Conservation (phyloP, 139 green algal species). For the Chlamydomonas sp. region DNA sequence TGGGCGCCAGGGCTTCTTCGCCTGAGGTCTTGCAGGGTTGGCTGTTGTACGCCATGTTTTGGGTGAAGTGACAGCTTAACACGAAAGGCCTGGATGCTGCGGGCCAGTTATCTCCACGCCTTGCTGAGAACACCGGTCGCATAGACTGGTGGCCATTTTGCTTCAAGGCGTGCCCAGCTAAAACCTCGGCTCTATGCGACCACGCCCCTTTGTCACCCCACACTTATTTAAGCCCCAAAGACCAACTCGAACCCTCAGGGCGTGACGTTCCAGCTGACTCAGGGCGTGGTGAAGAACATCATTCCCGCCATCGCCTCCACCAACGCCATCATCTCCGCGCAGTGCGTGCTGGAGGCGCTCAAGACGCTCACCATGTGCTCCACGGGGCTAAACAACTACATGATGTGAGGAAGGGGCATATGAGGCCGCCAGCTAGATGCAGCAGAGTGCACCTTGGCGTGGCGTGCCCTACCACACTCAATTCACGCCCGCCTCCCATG, state of each 20-base stretch:
- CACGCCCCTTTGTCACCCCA: not conserved
- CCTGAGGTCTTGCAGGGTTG: not conserved
- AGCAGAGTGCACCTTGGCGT: not conserved
- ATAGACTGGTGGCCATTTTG: no score
- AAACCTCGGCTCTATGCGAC: no score
- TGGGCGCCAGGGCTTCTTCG: not conserved
- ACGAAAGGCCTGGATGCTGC: no score
- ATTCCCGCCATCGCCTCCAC: slow-evolving; percentile 99
- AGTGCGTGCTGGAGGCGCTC: slow-evolving; percentile 93
- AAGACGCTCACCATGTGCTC: slow-evolving; percentile 95
- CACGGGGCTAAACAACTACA: slow-evolving; percentile 94
- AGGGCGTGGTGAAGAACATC: slow-evolving; percentile 99
- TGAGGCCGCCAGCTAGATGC: not conserved
- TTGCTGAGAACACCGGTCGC: not conserved
- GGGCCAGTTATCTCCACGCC: no score
- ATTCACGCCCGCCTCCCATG: not conserved
- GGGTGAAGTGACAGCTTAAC: no score
- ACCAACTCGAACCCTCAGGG: slow-evolving; percentile 55
- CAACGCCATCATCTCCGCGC: slow-evolving; percentile 95
- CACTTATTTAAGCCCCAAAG: not conserved
- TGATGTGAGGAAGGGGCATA: slow-evolving; percentile 82
- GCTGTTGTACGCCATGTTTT: not conserved
- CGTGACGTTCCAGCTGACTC: slow-evolving; percentile 88
- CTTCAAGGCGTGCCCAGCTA: no score
- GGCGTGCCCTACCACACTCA: not conserved